phyloP scores from a whole-genome alignment of 129 eudicot genomes.

The Flaveria linearis region DNA sequence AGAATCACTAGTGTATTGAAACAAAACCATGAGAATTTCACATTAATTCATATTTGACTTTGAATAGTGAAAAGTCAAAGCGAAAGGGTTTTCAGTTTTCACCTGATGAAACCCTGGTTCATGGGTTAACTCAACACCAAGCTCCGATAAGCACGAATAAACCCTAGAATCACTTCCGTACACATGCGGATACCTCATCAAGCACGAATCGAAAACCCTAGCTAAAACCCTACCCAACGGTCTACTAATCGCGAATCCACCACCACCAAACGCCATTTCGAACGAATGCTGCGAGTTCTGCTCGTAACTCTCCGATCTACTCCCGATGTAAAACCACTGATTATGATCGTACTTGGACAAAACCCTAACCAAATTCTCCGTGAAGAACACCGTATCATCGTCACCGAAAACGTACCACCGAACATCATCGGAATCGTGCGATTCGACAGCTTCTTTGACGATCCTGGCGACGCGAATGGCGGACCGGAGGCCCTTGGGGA shows the following conservation, averaged over 20 bases:
- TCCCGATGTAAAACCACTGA: constrained; percentile 63
- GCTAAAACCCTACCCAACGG: constrained; percentile 66
- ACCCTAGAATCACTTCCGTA: constrained; percentile 82
- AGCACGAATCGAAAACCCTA: constrained; percentile 68
- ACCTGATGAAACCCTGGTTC: constrained; percentile 96
- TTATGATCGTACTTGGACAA: constrained; percentile 60
- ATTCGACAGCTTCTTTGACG: constrained; percentile 58
- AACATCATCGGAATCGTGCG: constrained; percentile 21
- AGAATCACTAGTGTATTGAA: background rate
- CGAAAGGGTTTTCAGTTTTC: background rate
- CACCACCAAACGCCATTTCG: constrained; percentile 87
- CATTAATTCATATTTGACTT: background rate
- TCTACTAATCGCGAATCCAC: constrained; percentile 73
- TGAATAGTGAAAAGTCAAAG: constrained; percentile 9
- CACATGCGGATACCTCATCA: constrained; percentile 73
- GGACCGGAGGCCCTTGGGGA: constrained; percentile 56
- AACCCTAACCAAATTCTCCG: constrained; percentile 51
- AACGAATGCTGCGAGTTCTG: constrained; percentile 56
- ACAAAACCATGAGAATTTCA: background rate
- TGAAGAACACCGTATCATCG: constrained; percentile 71
- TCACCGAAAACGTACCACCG: constrained; percentile 77
- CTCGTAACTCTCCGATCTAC: constrained; percentile 61
- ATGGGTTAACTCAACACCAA: constrained; percentile 64
- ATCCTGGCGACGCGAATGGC: constrained; percentile 73
- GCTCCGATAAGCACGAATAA: constrained; percentile 69